Base-by-base conservation (phyloP, 2,329 filamentous ascomycete species). In the Davidsoniella virescens region DNA sequence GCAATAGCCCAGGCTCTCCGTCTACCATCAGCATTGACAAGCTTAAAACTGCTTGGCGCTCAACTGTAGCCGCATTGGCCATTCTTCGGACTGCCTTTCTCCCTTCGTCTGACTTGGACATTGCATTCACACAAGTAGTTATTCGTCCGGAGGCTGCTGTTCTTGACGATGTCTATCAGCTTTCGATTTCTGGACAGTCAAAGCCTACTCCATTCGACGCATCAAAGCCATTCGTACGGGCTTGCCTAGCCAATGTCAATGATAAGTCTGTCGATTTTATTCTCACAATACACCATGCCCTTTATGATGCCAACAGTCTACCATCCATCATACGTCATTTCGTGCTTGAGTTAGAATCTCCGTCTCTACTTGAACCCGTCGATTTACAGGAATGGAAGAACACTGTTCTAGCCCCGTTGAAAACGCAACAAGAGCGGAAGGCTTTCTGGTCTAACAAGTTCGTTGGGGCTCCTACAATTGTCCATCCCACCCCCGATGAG, bases 231-330 rank as follows among this genome's bases (percentile, higher is more conserved):
- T 36, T 55, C 14, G 51, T 55, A 18, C 45, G 51, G 4, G 40
- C 50, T 25, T 42, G 26, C 10, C 42, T 52, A 2, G 52, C 45
- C 2, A 52, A 55, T 1, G 49, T 55, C 3, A 50, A 55, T 0
- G 38, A 55, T 0, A 54, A 56, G 0, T 53, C 55, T 2, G 64
- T 62, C 57, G 39, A 55, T 0, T 50, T 78, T 3, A 64, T 72
- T 2, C 67, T 87, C 4, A 69, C 69, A 23, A 80, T 95, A 4
- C 87, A 94, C 55, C 88, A 96, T 61, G 84, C 84, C 0, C 69
- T 95, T 0, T 96, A 95, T 59, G 90, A 95, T 61, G 87, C 81
- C 5, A 71, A 93, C 53, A 92, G 84, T 57, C 67, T 95, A 4
- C 75, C 80, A 1, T 60, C 71, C 0, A 65, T 94, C 5, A 66